These are phyloP conservation scores for Cladophialophora chaetospira DNA, from an alignment of 2,329 filamentous ascomycete species.

Conservation along the genomic window DNA sequence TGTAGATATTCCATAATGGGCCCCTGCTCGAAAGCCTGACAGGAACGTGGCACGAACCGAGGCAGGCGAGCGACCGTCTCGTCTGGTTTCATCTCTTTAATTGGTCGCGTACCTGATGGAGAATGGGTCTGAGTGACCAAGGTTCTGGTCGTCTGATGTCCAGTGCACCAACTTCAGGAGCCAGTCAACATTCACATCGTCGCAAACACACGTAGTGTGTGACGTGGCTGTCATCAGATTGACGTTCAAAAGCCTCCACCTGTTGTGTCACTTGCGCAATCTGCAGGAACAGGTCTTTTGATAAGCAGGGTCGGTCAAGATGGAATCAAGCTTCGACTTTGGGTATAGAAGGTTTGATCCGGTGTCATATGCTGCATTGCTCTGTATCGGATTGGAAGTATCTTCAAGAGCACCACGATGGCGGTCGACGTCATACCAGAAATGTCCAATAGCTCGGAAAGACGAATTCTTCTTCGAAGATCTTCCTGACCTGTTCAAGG, in stretches of 20 bases:
- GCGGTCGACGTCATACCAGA: conserved; percentile 62
- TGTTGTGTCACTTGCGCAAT: not conserved
- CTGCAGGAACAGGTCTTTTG: conserved; percentile 7
- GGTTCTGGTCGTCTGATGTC: conserved; percentile 20
- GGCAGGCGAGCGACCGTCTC: conserved; percentile 8
- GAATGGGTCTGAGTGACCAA: conserved; percentile 9
- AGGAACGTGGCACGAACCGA: conserved; percentile 24
- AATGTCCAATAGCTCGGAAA: conserved; percentile 99
- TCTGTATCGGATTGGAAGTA: too few species aligned
- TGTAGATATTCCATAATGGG: too few species aligned
- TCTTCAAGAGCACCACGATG: not conserved
- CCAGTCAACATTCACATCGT: not conserved
- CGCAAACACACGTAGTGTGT: conserved; percentile 11
- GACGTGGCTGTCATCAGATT: conserved; percentile 21
- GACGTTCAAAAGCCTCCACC: not conserved
- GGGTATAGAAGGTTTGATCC: too few species aligned
- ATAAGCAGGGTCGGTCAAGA: too few species aligned
- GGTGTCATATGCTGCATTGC: too few species aligned
- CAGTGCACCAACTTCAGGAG: not conserved
- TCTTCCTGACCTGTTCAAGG: conserved; percentile 90
- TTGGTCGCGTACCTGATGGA: conserved; percentile 22
- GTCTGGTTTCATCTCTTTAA: conserved; percentile 3
- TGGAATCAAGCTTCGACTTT: too few species aligned
- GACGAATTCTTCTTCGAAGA: conserved; percentile 98
- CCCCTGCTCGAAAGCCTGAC: not conserved